Conservation (phyloP, 768 basidiomycete genomes). For the Russula compacta region DNA sequence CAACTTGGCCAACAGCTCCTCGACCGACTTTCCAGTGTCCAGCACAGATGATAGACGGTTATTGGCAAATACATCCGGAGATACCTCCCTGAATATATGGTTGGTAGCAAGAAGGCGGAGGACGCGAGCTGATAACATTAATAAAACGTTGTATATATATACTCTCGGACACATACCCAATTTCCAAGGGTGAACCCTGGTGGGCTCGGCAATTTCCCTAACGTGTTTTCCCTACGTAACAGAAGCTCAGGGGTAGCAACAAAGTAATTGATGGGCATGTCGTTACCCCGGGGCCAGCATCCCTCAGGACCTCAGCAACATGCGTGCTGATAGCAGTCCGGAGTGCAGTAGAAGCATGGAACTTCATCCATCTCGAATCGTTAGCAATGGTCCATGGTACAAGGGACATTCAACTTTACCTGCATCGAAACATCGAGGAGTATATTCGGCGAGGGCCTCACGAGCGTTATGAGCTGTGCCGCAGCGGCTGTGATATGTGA, state of each 20-base stretch:
- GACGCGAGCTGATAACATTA: conserved; percentile 19
- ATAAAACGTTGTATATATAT: background rate
- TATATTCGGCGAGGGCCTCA: background rate
- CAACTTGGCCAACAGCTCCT: conserved; percentile 17
- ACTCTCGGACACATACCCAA: conserved; percentile 8
- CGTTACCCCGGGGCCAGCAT: conserved; percentile 12
- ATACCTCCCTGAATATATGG: conserved; percentile 25
- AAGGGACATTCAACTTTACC: background rate
- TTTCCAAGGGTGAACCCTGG: conserved; percentile 23
- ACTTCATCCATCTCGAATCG: background rate
- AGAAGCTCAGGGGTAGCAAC: background rate
- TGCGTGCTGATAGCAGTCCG: background rate
- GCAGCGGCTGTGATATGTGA: conserved; percentile 3
- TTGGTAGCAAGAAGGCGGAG: conserved; percentile 25
- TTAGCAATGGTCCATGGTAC: background rate
- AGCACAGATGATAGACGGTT: conserved; percentile 24
- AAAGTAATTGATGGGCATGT: background rate
- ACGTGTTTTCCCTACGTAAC: conserved; percentile 30
- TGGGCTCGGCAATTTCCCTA: conserved; percentile 30
- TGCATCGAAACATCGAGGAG: background rate
- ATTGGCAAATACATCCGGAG: conserved; percentile 24
- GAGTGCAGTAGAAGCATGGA: background rate
- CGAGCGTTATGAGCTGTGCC: background rate
- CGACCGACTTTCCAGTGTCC: conserved; percentile 26
- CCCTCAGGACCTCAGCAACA: conserved; percentile 16